Base-by-base conservation (phyloP, 2,329 filamentous ascomycete genomes). In the Cryphonectria carpinicola region DNA sequence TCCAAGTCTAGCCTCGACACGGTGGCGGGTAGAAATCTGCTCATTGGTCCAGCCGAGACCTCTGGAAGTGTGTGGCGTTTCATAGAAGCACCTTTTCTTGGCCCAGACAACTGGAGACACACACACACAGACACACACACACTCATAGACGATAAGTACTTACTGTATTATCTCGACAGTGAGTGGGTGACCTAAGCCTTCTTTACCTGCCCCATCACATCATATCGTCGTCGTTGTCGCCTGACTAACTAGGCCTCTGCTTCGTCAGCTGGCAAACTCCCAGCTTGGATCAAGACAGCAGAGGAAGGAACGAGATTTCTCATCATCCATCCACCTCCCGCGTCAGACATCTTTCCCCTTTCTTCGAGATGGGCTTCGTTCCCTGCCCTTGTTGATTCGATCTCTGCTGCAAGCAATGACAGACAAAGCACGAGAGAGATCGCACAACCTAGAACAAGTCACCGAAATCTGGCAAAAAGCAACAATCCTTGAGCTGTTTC, bases 21-120 rank as follows among this genome's bases (percentile, higher is more conserved):
- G 19, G 65, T 70, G 65, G 70, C 66, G 66, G 43, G 41, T 68
- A 62, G n/a, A 19, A 60, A 60, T 60, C 19, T 60, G 56, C 11
- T 61, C 19, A 61, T 71, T 69, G 70, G 35, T 56, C 65, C 39
- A 65, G 46, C 46, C 11, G 63, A 67, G 58, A 19, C 63, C 49
- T 71, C 35, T 70, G 43, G 67, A 66, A 70, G 64, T 39, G 54
- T 65, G 70, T 66, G 67, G 70, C 64, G 60, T 67, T 60, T 67
- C 63, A 70, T 43, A 62, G 49, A 70, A 71, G 67, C 62, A 69
- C 66, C 67, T 52, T 52, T 64, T n/a, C 54, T 35, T 32, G 58
- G n/a, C 19, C 54, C 58, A 46, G 64, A 70, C 58, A 65, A 64
- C 37, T 39, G 37, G 37, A 11, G 37, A 58, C 25, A 58, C 54